These are phyloP conservation scores for Pythium inflatum DNA, from an alignment of 352 stramenopile genomes.

Conservation along the genomic window DNA sequence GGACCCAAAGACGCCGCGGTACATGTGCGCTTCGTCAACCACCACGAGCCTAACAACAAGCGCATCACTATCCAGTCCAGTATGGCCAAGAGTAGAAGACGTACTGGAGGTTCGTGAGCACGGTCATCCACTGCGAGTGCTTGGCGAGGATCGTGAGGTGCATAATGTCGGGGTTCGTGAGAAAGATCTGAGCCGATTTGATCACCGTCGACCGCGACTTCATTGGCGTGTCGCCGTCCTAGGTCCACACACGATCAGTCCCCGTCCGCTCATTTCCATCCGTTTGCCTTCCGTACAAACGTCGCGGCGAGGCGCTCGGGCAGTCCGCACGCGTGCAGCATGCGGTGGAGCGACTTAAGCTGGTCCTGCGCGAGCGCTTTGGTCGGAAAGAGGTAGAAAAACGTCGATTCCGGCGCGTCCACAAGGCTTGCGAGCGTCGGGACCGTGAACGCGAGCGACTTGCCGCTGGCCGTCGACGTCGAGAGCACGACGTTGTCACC, in stretches of 20 bases:
- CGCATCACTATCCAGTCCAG: not conserved
- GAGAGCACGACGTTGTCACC: slow-evolving; percentile 94
- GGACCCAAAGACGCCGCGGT: slow-evolving; percentile 88
- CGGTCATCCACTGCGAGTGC: slow-evolving; percentile 88
- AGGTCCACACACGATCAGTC: not conserved
- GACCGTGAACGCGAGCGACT: slow-evolving; percentile 97
- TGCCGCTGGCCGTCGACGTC: slow-evolving; percentile 96
- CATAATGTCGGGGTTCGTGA: slow-evolving; percentile 99
- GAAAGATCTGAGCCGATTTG: slow-evolving; percentile 90
- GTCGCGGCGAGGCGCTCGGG: slow-evolving; percentile 58
- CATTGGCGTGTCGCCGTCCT: slow-evolving; percentile 96
- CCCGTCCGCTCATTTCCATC: not conserved
- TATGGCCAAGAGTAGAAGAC: slow-evolving; percentile 30
- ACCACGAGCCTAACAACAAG: slow-evolving; percentile 56
- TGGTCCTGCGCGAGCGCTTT: slow-evolving; percentile 99
- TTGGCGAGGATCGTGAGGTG: slow-evolving; percentile 95
- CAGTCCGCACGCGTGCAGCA: slow-evolving; percentile 66
- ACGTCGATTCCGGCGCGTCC: slow-evolving; percentile 57
- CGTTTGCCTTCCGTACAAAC: slow-evolving; percentile 69
- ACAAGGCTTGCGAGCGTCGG: slow-evolving; percentile 88
- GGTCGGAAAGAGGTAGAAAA: slow-evolving; percentile 97
- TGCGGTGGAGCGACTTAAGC: slow-evolving; percentile 82
- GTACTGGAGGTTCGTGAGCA: slow-evolving; percentile 92
- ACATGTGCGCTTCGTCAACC: slow-evolving; percentile 94
- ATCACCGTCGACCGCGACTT: slow-evolving; percentile 85